Conservation (phyloP, 257 asterid species). For the Solanum peruvianum region DNA sequence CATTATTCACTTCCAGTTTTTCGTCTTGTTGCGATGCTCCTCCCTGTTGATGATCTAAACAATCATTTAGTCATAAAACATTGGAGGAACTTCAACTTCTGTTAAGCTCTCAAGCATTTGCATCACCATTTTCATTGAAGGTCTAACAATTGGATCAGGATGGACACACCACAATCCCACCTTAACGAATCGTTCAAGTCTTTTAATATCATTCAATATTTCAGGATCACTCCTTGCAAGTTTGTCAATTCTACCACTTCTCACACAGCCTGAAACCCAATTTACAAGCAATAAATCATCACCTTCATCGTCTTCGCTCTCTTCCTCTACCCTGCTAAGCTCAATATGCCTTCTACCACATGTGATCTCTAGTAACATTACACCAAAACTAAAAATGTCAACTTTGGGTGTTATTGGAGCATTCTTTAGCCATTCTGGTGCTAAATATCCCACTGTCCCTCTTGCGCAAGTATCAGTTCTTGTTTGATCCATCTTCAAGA, state of each 20-base stretch:
- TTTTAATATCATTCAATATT: background rate
- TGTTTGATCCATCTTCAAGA: slow-evolving; percentile 1
- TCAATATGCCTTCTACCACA: slow-evolving; percentile 1
- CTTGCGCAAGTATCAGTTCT: background rate
- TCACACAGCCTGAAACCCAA: background rate
- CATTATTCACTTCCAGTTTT: background rate
- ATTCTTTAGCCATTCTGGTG: slow-evolving; percentile 10
- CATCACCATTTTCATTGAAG: slow-evolving; percentile 3
- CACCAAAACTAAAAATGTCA: slow-evolving; percentile 2
- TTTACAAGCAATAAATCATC: background rate
- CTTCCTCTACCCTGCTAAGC: background rate
- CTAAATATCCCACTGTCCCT: slow-evolving; percentile 13
- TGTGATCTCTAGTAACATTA: background rate
- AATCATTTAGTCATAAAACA: background rate
- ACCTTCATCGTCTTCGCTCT: background rate
- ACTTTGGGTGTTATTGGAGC: background rate
- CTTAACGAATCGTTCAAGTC: background rate
- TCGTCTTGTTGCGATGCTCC: background rate
- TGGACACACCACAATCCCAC: slow-evolving; percentile 12
- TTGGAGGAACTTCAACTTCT: background rate
- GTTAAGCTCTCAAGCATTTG: slow-evolving; percentile 4
- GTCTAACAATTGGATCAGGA: slow-evolving; percentile 1
- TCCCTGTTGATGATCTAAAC: background rate
- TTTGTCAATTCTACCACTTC: background rate
- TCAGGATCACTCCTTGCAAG: slow-evolving; percentile 1